These are phyloP conservation scores for Edaphochlamys debaryana DNA, from an alignment of 139 green algal genomes.

Conservation along the genomic window DNA sequence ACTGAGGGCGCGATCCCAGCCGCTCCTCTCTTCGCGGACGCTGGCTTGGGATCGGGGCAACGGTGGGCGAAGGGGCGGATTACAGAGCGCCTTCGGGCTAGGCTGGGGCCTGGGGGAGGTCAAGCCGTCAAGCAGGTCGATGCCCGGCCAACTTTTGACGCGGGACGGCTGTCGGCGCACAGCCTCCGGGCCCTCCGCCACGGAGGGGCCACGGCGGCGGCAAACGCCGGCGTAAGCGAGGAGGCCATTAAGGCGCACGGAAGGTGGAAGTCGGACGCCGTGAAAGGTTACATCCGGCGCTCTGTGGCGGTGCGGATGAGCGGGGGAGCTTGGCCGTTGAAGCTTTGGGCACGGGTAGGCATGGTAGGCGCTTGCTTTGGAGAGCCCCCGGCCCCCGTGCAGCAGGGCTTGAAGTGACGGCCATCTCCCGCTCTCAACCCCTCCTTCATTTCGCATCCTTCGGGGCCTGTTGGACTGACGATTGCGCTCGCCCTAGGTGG, in stretches of 20 bases:
- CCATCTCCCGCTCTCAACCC: too few relatives aligned
- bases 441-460: too few relatives aligned
- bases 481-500: too few relatives aligned
- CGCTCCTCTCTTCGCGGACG: neutral
- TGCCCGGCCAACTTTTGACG: neutral
- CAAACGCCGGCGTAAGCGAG: neutral
- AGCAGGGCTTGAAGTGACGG: too few relatives aligned
- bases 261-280: neutral
- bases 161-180: neutral
- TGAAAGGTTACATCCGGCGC: neutral
- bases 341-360: too few relatives aligned
- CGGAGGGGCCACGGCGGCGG: neutral
- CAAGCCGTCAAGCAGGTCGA: neutral
- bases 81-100: neutral
- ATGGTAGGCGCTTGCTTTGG: too few relatives aligned
- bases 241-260: neutral
- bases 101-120: too few relatives aligned
- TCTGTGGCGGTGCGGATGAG: neutral
- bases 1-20: too few relatives aligned
- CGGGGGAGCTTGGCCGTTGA: too few relatives aligned
- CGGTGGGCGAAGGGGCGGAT: neutral
- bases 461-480: too few relatives aligned
- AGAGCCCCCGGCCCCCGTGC: too few relatives aligned
- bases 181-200: slow-evolving; percentile 8
- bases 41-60: too few relatives aligned